phyloP scores from a whole-genome alignment of 2,329 filamentous ascomycete genomes.

The Alternaria tenuissima region DNA sequence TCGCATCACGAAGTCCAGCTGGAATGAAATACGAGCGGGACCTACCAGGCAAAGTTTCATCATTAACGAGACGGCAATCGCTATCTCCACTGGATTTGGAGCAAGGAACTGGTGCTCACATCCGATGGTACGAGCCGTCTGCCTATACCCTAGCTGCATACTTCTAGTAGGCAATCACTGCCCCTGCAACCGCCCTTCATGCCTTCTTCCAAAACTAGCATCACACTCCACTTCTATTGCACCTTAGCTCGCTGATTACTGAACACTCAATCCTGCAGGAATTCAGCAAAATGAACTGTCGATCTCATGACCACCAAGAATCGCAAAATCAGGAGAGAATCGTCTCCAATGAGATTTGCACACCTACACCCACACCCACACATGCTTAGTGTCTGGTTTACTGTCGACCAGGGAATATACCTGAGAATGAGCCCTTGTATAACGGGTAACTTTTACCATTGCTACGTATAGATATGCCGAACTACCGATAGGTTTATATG shows the following conservation, averaged over 20 bases:
- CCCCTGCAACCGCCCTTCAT: background rate
- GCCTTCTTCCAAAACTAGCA: background rate
- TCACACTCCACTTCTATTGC: background rate
- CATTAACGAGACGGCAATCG: background rate
- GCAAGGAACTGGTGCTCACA: background rate
- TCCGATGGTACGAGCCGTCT: background rate
- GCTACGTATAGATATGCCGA: too few relatives aligned
- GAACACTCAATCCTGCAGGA: background rate
- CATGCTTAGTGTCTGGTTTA: too few relatives aligned
- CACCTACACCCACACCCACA: too few relatives aligned
- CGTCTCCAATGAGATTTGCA: too few relatives aligned
- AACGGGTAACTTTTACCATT: too few relatives aligned
- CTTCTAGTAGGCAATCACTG: background rate
- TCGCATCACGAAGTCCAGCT: background rate
- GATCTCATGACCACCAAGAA: background rate
- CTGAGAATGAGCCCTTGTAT: too few relatives aligned
- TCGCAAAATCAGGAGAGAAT: too few relatives aligned
- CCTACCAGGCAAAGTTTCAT: background rate
- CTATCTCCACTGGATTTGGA: background rate
- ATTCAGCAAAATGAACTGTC: background rate
- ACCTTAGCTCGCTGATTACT: background rate
- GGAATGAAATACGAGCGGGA: background rate
- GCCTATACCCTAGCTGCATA: background rate
- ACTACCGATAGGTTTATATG: too few relatives aligned
- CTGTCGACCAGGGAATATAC: too few relatives aligned